Conservation (phyloP, 2,329 filamentous ascomycete genomes). For the Thelonectria rubi region DNA sequence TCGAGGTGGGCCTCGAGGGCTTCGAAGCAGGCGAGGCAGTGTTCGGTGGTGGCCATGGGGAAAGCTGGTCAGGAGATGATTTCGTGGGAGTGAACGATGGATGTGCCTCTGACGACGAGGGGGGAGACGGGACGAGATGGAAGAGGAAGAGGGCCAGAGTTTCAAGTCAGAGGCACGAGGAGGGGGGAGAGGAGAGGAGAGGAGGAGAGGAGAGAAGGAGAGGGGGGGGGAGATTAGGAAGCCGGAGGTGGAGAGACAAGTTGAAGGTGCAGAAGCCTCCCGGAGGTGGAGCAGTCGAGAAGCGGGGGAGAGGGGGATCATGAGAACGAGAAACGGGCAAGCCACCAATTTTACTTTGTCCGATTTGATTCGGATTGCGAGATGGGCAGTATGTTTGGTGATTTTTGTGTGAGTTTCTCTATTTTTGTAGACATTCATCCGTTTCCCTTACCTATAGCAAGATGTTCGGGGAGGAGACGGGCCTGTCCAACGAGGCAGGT, state of each 20-base stretch:
- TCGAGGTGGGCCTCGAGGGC: constrained; percentile 79
- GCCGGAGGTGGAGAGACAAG: constrained; percentile 10
- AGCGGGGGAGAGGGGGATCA: constrained; percentile 11
- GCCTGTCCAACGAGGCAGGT: too few relatives aligned
- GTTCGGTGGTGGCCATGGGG: constrained; percentile 81
- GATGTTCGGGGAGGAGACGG: too few relatives aligned
- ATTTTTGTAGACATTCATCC: too few relatives aligned
- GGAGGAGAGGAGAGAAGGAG: background rate
- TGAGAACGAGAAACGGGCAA: constrained; percentile 1
- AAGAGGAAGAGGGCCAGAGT: constrained; percentile 1
- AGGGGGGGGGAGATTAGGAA: constrained; percentile 4
- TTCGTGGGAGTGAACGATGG: constrained; percentile 8
- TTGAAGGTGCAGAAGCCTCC: background rate
- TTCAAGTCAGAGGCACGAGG: constrained; percentile 19
- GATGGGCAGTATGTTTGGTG: too few relatives aligned
- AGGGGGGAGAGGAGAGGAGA: background rate
- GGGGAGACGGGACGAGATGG: background rate
- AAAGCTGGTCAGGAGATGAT: constrained; percentile 18
- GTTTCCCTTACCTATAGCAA: too few relatives aligned
- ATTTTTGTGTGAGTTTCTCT: background rate
- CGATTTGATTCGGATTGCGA: too few relatives aligned
- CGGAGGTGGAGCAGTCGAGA: constrained; percentile 15
- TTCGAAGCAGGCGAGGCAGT: constrained; percentile 96
- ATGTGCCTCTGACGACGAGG: constrained; percentile 12
- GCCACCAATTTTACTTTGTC: constrained; percentile 11